Conservation (phyloP, 352 stramenopile species). For the Elongisporangium prolatum region DNA sequence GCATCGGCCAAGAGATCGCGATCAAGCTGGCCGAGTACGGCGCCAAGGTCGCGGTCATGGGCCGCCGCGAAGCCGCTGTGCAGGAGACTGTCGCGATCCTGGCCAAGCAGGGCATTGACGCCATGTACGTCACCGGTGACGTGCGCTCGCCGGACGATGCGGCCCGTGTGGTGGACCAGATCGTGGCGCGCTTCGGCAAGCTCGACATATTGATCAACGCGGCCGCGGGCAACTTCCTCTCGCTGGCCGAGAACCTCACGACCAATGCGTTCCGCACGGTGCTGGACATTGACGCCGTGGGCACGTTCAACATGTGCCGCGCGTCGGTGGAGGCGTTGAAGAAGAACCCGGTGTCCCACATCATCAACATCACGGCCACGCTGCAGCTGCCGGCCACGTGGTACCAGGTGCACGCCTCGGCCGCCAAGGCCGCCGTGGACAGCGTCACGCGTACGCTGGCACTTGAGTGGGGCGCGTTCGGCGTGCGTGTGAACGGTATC, state of each 20-base stretch:
- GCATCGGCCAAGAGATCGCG: slow-evolving; percentile 94
- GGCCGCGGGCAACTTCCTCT: slow-evolving; percentile 94
- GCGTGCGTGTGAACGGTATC: slow-evolving; percentile 92
- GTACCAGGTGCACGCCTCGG: slow-evolving; percentile 94
- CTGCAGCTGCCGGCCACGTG: slow-evolving; percentile 90
- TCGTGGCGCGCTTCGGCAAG: slow-evolving; percentile 74
- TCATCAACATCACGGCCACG: slow-evolving; percentile 96
- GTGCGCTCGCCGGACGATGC: slow-evolving; percentile 86
- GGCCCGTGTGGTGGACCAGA: slow-evolving; percentile 65
- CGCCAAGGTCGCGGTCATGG: slow-evolving; percentile 91
- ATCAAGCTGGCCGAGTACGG: slow-evolving; percentile 90
- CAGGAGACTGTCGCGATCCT: slow-evolving; percentile 72
- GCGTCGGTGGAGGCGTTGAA: slow-evolving; percentile 84
- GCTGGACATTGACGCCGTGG: slow-evolving; percentile 95
- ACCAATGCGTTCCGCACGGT: slow-evolving; percentile 95
- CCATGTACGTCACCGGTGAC: slow-evolving; percentile 61
- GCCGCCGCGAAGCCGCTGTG: slow-evolving; percentile 86
- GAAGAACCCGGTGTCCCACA: slow-evolving; percentile 58
- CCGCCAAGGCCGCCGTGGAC: slow-evolving; percentile 94
- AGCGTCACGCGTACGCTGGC: slow-evolving; percentile 92
- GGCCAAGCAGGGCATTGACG: slow-evolving; percentile 40
- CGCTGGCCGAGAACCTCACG: slow-evolving; percentile 78
- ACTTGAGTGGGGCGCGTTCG: slow-evolving; percentile 95
- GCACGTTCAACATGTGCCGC: slow-evolving; percentile 95
- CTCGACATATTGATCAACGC: slow-evolving; percentile 94